These are phyloP conservation scores for Boechera stricta DNA, from an alignment of 345 rosid genomes.

Conservation along the genomic window DNA sequence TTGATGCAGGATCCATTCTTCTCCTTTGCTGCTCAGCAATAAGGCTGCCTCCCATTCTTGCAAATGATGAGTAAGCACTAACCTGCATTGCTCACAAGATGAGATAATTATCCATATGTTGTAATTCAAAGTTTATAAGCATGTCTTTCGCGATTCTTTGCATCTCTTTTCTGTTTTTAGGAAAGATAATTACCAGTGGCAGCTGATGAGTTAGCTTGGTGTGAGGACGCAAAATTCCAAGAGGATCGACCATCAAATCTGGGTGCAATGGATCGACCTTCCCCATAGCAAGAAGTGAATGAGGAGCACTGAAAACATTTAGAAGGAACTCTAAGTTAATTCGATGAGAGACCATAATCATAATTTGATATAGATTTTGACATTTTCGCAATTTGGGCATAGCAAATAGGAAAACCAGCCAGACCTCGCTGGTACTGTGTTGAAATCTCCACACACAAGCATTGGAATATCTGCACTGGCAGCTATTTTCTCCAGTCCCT, in stretches of 20 bases:
- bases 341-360: slow-evolving; percentile 9
- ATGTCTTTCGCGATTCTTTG: background rate
- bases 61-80: slow-evolving; percentile 96
- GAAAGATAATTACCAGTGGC: slow-evolving; percentile 68
- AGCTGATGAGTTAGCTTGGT: slow-evolving; percentile 90
- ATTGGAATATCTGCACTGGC: slow-evolving; percentile 98
- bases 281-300: slow-evolving; percentile 95
- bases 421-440: slow-evolving; percentile 86
- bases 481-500: slow-evolving; percentile 97
- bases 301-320: slow-evolving; percentile 76
- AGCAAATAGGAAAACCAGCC: slow-evolving; percentile 30
- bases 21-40: slow-evolving; percentile 78
- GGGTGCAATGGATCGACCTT: slow-evolving; percentile 86
- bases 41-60: slow-evolving; percentile 65
- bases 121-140: background rate
- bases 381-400: slow-evolving; percentile 22
- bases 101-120: slow-evolving; percentile 11
- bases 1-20: slow-evolving; percentile 83
- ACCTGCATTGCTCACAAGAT: slow-evolving; percentile 61
- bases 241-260: slow-evolving; percentile 83
- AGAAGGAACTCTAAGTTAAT: slow-evolving; percentile 35
- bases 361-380: slow-evolving; percentile 1
- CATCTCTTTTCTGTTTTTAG: background rate
- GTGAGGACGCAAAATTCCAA: slow-evolving; percentile 82
- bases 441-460: slow-evolving; percentile 99